These are phyloP conservation scores for Mollisiaceae sp. DNA, from an alignment of 2,329 filamentous ascomycete genomes.

Conservation along the genomic window DNA sequence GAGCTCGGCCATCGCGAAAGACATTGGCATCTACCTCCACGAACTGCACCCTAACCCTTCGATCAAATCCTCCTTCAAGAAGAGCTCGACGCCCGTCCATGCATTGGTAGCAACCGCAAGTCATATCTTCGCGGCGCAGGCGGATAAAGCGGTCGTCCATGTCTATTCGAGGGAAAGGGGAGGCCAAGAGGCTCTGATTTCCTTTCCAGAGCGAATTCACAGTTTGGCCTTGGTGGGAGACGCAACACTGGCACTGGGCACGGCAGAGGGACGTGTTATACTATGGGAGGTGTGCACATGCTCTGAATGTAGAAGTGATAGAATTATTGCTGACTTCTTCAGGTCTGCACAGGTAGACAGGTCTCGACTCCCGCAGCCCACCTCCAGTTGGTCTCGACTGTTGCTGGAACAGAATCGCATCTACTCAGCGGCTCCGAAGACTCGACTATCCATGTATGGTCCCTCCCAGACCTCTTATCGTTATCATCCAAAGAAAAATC, in stretches of 20 bases:
- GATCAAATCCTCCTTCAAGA: slow-evolving; percentile 85
- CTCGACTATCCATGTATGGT: slow-evolving; percentile 93
- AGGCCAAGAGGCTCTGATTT: slow-evolving; percentile 86
- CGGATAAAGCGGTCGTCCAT: slow-evolving; percentile 89
- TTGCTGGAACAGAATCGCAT: slow-evolving; percentile 74
- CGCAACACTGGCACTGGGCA: slow-evolving; percentile 76
- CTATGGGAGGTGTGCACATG: slow-evolving; percentile 82
- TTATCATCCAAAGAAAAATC: slow-evolving; percentile 58
- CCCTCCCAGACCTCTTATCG: slow-evolving; percentile 73
- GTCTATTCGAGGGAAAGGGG: slow-evolving; percentile 86
- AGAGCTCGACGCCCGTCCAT: slow-evolving; percentile 80
- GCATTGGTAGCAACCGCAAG: slow-evolving; percentile 79
- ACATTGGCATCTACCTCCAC: slow-evolving; percentile 87
- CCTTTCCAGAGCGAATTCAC: slow-evolving; percentile 85
- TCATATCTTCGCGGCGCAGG: slow-evolving; percentile 90
- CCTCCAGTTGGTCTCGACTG: slow-evolving; percentile 78
- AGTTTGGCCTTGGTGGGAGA: slow-evolving; percentile 75
- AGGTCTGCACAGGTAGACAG: slow-evolving; percentile 77
- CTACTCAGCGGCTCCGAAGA: slow-evolving; percentile 82
- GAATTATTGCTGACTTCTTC: slow-evolving; percentile 31
- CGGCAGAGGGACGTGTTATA: slow-evolving; percentile 82
- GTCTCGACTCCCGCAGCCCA: slow-evolving; percentile 78
- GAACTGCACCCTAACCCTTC: slow-evolving; percentile 77
- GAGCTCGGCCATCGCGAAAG: slow-evolving; percentile 70
- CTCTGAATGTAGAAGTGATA: slow-evolving; percentile 6